These are phyloP conservation scores for Sporothrix luriei DNA, from an alignment of 2,329 filamentous ascomycete genomes.

Conservation along the genomic window DNA sequence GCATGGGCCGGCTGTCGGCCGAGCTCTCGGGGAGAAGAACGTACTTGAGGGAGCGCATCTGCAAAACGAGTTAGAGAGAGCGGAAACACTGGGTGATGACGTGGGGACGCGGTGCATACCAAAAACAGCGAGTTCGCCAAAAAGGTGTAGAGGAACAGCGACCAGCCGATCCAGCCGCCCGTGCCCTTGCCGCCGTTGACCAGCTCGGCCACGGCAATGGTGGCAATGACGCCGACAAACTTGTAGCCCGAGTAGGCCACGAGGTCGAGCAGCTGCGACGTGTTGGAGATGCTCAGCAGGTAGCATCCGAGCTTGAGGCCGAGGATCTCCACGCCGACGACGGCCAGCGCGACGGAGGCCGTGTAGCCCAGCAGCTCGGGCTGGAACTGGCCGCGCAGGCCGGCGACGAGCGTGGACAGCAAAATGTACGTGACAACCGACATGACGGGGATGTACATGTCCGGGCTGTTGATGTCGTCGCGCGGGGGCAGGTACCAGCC, in stretches of 20 bases:
- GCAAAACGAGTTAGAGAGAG: not conserved
- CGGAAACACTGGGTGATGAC: not conserved
- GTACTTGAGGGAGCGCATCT: constrained; percentile 95
- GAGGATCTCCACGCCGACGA: constrained; percentile 86
- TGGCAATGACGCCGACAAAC: constrained; percentile 94
- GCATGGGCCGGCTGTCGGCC: constrained; percentile 65
- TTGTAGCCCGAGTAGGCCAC: constrained; percentile 98
- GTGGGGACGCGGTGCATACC: constrained; percentile 54
- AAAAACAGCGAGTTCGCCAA: constrained; percentile 93
- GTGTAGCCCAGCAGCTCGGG: constrained; percentile 91
- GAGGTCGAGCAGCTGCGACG: constrained; percentile 88
- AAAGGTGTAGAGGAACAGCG: constrained; percentile 88
- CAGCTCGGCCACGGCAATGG: constrained; percentile 76
- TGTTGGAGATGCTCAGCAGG: constrained; percentile 88
- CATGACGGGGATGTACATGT: constrained; percentile 99
- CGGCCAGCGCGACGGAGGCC: constrained; percentile 77
- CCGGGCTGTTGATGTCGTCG: constrained; percentile 95
- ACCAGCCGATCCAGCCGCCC: constrained; percentile 85
- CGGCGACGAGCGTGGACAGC: constrained; percentile 85
- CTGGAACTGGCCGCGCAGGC: constrained; percentile 86
- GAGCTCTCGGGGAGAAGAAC: constrained; percentile 86
- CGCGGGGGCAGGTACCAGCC: constrained; percentile 85
- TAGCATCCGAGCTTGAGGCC: constrained; percentile 91
- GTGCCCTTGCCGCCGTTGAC: constrained; percentile 78
- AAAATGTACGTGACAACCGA: constrained; percentile 97